Evolutionary conservation across 1,139 yeast species (phyloP), one percentile per base, ranked within the genome.

Genomic region (Tardiomyces depauwii): DNA sequence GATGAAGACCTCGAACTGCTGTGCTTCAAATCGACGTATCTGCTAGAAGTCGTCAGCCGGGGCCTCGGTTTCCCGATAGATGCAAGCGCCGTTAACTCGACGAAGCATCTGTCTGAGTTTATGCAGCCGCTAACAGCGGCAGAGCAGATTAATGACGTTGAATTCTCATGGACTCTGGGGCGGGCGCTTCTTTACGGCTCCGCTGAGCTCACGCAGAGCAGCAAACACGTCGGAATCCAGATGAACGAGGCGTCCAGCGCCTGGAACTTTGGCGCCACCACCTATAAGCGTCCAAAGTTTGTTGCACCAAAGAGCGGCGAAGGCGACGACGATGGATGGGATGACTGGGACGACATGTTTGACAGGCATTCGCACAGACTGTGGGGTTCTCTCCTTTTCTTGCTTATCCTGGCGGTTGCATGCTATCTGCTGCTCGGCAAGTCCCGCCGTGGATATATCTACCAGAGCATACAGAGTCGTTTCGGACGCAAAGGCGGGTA

Each of bases 101-200:
- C 25, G 7, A 21, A 21, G 25, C 25, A 21, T 7, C 25, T 21
- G 4, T 21, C 25, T 21, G 25, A 21, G 25, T 21, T 21, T 7
- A 21, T 21, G 25, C 25, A 21, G 25, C 25, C 25, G 4, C 70
- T 83, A 44, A 74, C 73, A 47, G 67, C 82, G 23, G 77, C 78
- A 23, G 84, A 82, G 50, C 68, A 72, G 46, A 65, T 82, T 43
- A 77, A 77, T 40, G 85, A 83, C 0, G 68, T 75, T 1, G 76
- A 79, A 27, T 80, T 82, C 51, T 75, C 89, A 0, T 84, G 93
- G 93, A 82, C 93, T 0, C 64, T 83, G 43, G 94, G 93, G 1
- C 68, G 87, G 46, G 89, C 89, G 4, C 60, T 83, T 3, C 60
- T 84, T 23, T 83, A 83, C 58, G 66, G 70, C 1, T 61, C 69